Evolutionary conservation across 495 filamentous ascomycete species (phyloP).

Genomic region (Xylaria scruposa): DNA sequence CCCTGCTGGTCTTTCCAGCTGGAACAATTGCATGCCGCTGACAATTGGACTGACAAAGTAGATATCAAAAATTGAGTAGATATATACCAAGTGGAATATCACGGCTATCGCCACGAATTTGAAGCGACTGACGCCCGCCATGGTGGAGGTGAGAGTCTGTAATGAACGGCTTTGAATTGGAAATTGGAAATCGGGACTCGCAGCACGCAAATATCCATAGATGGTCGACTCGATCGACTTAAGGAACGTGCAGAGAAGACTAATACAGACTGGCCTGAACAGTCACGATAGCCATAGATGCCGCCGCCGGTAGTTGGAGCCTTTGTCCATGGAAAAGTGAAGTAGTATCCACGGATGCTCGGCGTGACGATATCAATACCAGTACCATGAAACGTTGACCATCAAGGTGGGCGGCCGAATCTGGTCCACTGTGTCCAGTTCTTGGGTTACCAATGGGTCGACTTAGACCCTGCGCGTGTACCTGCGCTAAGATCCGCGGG

Average conservation of each 20-base stretch:
- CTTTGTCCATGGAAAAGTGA: not conserved
- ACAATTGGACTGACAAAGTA: slow-evolving; percentile 99
- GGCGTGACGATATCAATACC: not conserved
- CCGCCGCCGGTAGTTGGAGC: not conserved
- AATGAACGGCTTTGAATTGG: slow-evolving; percentile 4
- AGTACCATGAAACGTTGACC: slow-evolving; percentile 11
- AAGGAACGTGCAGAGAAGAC: slow-evolving; percentile 12
- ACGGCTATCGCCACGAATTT: slow-evolving; percentile 92
- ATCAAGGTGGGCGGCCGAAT: slow-evolving; percentile 15
- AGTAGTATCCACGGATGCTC: not conserved
- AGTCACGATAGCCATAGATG: slow-evolving; percentile 14
- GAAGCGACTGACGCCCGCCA: slow-evolving; percentile 82
- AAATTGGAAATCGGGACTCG: slow-evolving; percentile 9
- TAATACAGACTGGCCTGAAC: not conserved
- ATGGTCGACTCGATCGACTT: not conserved
- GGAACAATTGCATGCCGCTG: slow-evolving; percentile 86
- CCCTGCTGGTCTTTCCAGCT: slow-evolving; percentile 65
- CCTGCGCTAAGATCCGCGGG: not conserved
- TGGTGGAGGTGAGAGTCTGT: slow-evolving; percentile 42
- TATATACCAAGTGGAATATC: slow-evolving; percentile 93
- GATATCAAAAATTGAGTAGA: slow-evolving; percentile 97
- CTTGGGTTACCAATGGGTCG: not conserved
- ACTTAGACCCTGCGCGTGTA: slow-evolving; percentile 3
- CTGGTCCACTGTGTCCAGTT: slow-evolving; percentile 21
- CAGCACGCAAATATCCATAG: slow-evolving; percentile 1